Conservation (phyloP, 768 basidiomycete species). For the Lactifluus echinatus region DNA sequence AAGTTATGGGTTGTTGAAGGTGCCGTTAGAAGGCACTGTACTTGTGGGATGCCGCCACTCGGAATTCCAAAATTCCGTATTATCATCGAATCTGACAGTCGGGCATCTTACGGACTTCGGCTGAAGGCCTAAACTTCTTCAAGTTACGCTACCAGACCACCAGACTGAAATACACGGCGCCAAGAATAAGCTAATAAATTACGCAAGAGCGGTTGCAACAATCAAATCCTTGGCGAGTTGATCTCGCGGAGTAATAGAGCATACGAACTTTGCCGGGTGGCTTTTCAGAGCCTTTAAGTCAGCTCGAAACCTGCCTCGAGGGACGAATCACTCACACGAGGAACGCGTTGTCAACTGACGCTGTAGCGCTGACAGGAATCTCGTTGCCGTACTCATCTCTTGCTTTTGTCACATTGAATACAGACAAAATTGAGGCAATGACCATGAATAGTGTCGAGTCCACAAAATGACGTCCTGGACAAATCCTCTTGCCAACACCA, state of each 20-base stretch:
- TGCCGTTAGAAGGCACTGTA: too few species aligned
- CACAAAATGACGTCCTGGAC: conserved; percentile 6
- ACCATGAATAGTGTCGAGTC: conserved; percentile 3
- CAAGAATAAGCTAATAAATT: too few species aligned
- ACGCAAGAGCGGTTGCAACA: too few species aligned
- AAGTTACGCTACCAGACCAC: too few species aligned
- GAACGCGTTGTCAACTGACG: not conserved
- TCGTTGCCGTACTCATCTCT: not conserved
- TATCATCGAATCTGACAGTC: too few species aligned
- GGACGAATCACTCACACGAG: not conserved
- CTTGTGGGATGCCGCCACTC: too few species aligned
- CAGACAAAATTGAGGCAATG: not conserved
- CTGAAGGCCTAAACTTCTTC: too few species aligned
- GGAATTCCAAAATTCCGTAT: too few species aligned
- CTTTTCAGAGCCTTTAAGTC: not conserved
- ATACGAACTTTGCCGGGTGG: not conserved
- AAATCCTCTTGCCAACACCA: conserved; percentile 1
- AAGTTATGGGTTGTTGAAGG: too few species aligned
- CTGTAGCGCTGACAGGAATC: not conserved
- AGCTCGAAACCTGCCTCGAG: too few species aligned
- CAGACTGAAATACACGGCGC: too few species aligned
- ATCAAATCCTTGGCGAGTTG: not conserved
- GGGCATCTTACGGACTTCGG: too few species aligned
- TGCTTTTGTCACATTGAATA: not conserved
- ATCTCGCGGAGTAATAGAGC: conserved; percentile 1